Base-by-base conservation (phyloP, 2,329 filamentous ascomycete genomes). In the Talaromyces funiculosus region DNA sequence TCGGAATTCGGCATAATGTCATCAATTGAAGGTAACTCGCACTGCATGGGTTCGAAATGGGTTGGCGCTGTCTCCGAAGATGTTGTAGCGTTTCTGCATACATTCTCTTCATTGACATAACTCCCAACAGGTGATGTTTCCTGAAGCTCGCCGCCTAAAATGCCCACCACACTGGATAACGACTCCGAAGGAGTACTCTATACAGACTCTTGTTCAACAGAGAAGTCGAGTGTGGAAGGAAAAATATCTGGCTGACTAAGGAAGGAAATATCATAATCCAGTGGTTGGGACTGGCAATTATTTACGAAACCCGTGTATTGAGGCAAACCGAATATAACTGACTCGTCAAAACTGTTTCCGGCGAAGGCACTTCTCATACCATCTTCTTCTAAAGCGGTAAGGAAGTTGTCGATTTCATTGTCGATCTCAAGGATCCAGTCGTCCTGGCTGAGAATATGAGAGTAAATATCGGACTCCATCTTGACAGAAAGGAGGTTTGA, bases 401-500 rank as follows among this genome's bases (percentile, higher is more conserved):
- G 3, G 24, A 43, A 31, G 18, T 22, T 43, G 37, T 56, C 43
- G 22, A 43, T 43, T 24, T 29, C 24, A 43, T 56, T 18, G 16
- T 38, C 9, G 14, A 38, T 5, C 6, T 38, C 37, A 7, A n/a
- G 37, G 8, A 38, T 16, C 37, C n/a, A 38, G 31, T 6, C 20
- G 9, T 29, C 8, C 37, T 56, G 37, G 24, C 37, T 43, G 24
- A n/a, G 24, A 16, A 24, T 43, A 16, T 31, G 16, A 24, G 53
- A 56, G 37, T 43, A 33, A 12, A 56, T 56, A 56, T 56, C 53
- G 18, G 22, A 42, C 53, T 33, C 53, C 53, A 56, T 56, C 38
- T 33, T 56, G 22, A 31, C 22, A 12, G 16, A 14, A 49, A 29
- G 24, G 37, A 56, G 22, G 24, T 33, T 37, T 56, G 53, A 38